These are phyloP conservation scores for Phytopythium chamaehyphon DNA, from an alignment of 352 stramenopile genomes.

Conservation along the genomic window DNA sequence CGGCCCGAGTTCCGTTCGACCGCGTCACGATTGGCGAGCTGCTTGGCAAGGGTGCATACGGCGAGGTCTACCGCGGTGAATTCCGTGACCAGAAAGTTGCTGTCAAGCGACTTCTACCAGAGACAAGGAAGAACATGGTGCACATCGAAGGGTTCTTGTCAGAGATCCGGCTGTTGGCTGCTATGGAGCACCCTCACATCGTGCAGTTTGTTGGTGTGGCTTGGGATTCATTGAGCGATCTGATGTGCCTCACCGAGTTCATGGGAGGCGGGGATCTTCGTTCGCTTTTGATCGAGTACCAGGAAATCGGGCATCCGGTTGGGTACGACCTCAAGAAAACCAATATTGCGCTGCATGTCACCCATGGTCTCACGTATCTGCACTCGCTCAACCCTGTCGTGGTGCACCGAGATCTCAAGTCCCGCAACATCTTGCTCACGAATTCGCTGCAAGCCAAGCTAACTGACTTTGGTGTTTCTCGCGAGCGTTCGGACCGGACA, in stretches of 20 bases:
- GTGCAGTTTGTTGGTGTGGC: constrained; percentile 52
- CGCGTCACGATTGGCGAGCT: constrained; percentile 23
- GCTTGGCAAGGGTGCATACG: constrained; percentile 26
- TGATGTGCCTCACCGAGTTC: constrained; percentile 45
- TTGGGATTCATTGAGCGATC: constrained; percentile 44
- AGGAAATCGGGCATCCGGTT: constrained; percentile 10
- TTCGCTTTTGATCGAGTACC: constrained; percentile 24
- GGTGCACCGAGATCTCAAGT: constrained; percentile 62
- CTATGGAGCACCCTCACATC: constrained; percentile 46
- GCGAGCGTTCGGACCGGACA: constrained; percentile 15
- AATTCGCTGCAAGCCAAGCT: constrained; percentile 34
- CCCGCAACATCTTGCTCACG: constrained; percentile 55
- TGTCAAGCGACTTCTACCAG: constrained; percentile 34
- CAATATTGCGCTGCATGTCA: constrained; percentile 29
- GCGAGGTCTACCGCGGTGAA: constrained; percentile 30
- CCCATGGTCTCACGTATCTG: constrained; percentile 29
- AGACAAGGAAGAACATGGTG: constrained; percentile 34
- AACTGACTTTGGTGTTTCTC: constrained; percentile 46
- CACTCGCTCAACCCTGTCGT: constrained; percentile 23
- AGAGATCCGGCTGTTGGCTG: constrained; percentile 37
- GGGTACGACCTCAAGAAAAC: constrained; percentile 27
- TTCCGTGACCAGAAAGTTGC: constrained; percentile 33
- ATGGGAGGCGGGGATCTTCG: constrained; percentile 46
- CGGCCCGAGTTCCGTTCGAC: constrained; percentile 33
- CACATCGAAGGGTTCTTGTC: constrained; percentile 35